Base-by-base conservation (phyloP, 2,329 filamentous ascomycete genomes). In the Volutella citrinella region DNA sequence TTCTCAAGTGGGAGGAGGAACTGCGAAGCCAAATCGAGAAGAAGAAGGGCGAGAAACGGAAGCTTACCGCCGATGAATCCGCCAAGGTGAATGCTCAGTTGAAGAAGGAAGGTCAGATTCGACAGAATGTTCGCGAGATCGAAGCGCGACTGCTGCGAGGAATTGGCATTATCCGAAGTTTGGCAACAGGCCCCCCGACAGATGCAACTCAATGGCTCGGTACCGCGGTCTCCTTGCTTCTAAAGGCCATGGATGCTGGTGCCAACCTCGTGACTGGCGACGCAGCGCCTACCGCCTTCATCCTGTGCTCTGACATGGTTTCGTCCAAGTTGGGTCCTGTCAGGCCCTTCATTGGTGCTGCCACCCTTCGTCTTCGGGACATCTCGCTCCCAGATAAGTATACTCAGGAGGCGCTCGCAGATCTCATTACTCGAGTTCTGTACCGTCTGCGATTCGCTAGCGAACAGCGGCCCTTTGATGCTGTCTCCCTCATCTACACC, bases 1-100 rank as follows among this genome's bases (percentile, higher is more conserved):
- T 88, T 2, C 64, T 96, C 24, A 96, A 95, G 62, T 98, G 94
- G 93, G 93, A 98, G 62, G 85, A 91, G 58, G 93, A 98, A 45
- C 72, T 98, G 7, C 76, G 90, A 37, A 75, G 80, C 23, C 88
- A 96, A 51, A 65, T 98, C 24, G 89, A 90, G n/a, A 76, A 87
- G 56, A 98, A 97, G 69, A 95, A 91, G 61, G 91, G 91, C 2
- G 79, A 86, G 40, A 80, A 88, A 51, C 91, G 89, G 67, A 98
- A 96, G 64, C 78, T 97, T 9, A 93, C 87, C 0, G 66, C 87
- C 1, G 93, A 97, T 21, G 91, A 98, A 54, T 83, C 84, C 47
- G 78, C 83, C 19, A 97, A 95, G 61, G 86, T 97, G 37, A 91
- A 93, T 32, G 84, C 87, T 7, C 93, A 98, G 54, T 69, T 97